Base-by-base conservation (phyloP, 2,329 filamentous ascomycete species). In the Xylariaceae sp. region DNA sequence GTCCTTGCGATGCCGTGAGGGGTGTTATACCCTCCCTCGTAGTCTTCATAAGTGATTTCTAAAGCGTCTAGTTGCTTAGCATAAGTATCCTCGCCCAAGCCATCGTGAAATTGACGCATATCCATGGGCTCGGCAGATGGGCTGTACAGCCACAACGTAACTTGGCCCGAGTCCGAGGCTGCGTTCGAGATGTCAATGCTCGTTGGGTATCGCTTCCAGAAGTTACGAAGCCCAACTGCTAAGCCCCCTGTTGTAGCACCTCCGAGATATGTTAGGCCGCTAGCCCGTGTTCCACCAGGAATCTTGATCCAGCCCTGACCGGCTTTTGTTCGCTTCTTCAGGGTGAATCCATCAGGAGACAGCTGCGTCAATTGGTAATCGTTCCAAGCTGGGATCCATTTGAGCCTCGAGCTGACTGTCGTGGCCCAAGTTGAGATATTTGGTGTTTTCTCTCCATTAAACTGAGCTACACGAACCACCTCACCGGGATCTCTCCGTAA, bases 1-100 rank as follows among this genome's bases (percentile, higher is more conserved):
- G 82, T 85, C 32, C 81, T 71, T 0, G 76, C 81, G 27, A 86
- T 79, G 0, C 84, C 84, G 42, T 81, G 79, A 0, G 83, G 79
- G 0, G 80, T 84, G 50, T 80, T 74, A 35, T 82, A 83, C 0
- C 76, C 78, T 0, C 67, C 68, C 54, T 86, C 82, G 55, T 76
- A 86, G 55, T 86, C 83, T 54, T 87, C 84, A 53, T 87, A 87
- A 0, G 84, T 87, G 18, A 86, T 81, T 21, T 84, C 76, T 0
- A 86, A 73, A 1, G 81, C 84, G 53, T 85, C 82, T 0, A 85
- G 69, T 64, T 87, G 78, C 15, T 85, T 75, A 0, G 71, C 73
- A 53, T 84, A 86, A 0, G 75, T 80, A 36, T 83, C 75, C 59
- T 81, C 64, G 0, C 81, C 81, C 6, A 86, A 66, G 0, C 81